phyloP scores from a whole-genome alignment of 164 flowering plant species.

The Vitis vinifera region ASM3070453v1 NC_081822.1:4658501-4659000 shows the following conservation, averaged over 20 bases:
- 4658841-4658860: constrained; percentile 50
- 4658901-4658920: background rate
- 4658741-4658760: constrained; percentile 27
- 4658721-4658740: constrained; percentile 14
- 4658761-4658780: constrained; percentile 44
- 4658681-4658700: background rate
- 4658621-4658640: background rate
- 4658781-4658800: constrained; percentile 71
- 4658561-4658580: no score
- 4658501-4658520: no score
- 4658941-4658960: constrained; percentile 43
- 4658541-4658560: no score
- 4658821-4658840: constrained; percentile 64
- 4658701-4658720: constrained; percentile 3
- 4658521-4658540: no score
- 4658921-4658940: constrained; percentile 73
- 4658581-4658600: no score
- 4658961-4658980: constrained; percentile 22
- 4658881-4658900: constrained; percentile 22
- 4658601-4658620: no score
- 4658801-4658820: constrained; percentile 57
- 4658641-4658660: background rate
- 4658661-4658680: background rate
- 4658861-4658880: constrained; percentile 28
- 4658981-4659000: constrained; percentile 43